Base-by-base conservation (phyloP, 164 flowering plant genomes). In the Tetrastigma voinierianum region DNA sequence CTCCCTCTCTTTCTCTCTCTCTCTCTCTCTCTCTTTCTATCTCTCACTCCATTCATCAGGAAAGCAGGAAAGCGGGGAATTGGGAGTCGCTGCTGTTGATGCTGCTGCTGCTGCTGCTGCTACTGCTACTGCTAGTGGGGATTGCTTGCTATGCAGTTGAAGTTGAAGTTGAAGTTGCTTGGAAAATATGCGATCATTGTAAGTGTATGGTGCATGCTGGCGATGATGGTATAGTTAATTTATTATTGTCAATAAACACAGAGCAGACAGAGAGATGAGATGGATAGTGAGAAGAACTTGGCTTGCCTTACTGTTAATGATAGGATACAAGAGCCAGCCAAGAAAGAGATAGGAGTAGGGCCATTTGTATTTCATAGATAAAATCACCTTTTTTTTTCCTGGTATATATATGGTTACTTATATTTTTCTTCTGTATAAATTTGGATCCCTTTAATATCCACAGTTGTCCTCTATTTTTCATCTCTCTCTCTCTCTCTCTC, bases 321-420 rank as follows among this genome's bases (percentile, higher is more conserved):
- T 61, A 62, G 68, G 44, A 58, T 68, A 62, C 58, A 68, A 51
- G 25, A 51, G 72, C 54, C 54, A 59, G 67, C 66, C 14, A 67
- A 18, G 62, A 15, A 32, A 52, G 24, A 10, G 16, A 60, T 56
- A 74, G 67, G 59, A 55, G 64, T 59, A 68, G 73, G 73, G 60
- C 57, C 74, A 72, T 68, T 68, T 76, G 78, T 76, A 76, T 74
- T 75, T 66, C 52, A 64, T 64, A 46, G 61, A 59, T 32, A 32
- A 32, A 32, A 32, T 64, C 19, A 55, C n/a, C 40, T 67, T 55
- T 61, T 59, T 68, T 23, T 61, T 59, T 68, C 17, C 46, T 47
- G 58, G 69, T 65, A 64, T 65, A 69, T 69, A 74, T 74, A 58
- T 71, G 19, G 19, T 49, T 21, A 24, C 60, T 49, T 51, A 56